Conservation (phyloP, 208 protist genomes). For the Trypanosoma brucei region DNA sequence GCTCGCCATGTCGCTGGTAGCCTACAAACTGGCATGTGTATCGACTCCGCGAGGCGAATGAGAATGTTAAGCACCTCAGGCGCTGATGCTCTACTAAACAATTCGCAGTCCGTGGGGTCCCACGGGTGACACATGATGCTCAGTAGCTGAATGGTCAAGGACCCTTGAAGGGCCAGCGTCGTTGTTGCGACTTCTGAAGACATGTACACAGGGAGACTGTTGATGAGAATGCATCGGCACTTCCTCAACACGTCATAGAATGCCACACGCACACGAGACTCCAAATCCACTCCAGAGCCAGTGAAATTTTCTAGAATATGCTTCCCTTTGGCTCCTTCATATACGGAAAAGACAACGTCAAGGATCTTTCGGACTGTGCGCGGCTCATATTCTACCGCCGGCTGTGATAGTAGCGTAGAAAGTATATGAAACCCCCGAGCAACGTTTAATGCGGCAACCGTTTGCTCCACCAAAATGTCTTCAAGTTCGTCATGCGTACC, state of each 20-base stretch:
- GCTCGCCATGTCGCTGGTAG: constrained; percentile 43
- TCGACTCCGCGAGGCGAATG: constrained; percentile 48
- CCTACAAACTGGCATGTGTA: constrained; percentile 47
- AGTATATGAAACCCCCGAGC: constrained; percentile 55
- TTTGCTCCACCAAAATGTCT: constrained; percentile 51
- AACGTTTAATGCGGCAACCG: constrained; percentile 49
- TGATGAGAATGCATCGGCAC: constrained; percentile 30
- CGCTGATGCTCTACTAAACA: constrained; percentile 47
- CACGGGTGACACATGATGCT: constrained; percentile 78
- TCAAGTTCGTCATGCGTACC: constrained; percentile 54
- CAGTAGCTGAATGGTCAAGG: constrained; percentile 54
- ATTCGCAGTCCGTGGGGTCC: constrained; percentile 74
- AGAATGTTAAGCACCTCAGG: constrained; percentile 35
- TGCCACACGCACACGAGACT: constrained; percentile 50
- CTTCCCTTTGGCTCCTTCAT: constrained; percentile 34
- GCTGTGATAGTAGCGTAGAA: constrained; percentile 17
- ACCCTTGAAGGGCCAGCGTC: constrained; percentile 34
- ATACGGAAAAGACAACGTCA: constrained; percentile 47
- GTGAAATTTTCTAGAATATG: constrained; percentile 64
- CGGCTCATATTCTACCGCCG: constrained; percentile 9
- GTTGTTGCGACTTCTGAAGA: constrained; percentile 38
- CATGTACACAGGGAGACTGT: constrained; percentile 24
- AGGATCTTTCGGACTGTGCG: constrained; percentile 26
- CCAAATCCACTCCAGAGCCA: constrained; percentile 66
- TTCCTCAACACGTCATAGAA: constrained; percentile 62